Evolutionary conservation across 2,329 filamentous ascomycete genomes (phyloP), one percentile per base, ranked within the genome.

Genomic region (Aulographum hederae): DNA sequence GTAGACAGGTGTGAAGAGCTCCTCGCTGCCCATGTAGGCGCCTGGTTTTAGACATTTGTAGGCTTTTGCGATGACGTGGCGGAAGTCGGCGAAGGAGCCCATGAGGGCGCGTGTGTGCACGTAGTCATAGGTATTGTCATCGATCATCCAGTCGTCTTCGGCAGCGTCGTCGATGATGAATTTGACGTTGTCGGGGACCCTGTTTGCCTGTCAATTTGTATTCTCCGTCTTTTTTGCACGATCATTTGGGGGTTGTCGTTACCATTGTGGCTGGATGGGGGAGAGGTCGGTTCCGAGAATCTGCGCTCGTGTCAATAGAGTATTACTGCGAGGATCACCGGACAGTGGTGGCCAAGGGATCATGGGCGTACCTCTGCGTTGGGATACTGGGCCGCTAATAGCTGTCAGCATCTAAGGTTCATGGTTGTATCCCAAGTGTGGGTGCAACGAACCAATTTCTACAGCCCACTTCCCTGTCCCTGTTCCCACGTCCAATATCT

Each of bases 121-220:
- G 36, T 65, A 65, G 47, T 75, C 69, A 41, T 73, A 61, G 39
- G 59, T 43, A 34, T 58, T 41, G 0, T 53, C 42, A 4, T 59
- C 53, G 52, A 68, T 45, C 52, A 66, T 53, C 69, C 69, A 73
- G 34, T 76, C 64, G 6, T 39, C 56, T 2, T 61, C 56, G 43
- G 72, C 68, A 31, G 64, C 61, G 45, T 84, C 77, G 44, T 82
- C 76, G 28, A 85, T 65, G 37, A 71, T 70, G 40, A 85, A 85
- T 38, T 71, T 67, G 11, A 82, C 73, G 38, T 85, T 85, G 13
- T 67, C 65, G 0, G 78, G 77, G 1, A 81, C 73, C 30, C 66
- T 58, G 4, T 13, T n/a, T n/a, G n/a, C n/a, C n/a, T 16, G 16
- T n/a, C n/a, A n/a, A n/a, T n/a, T n/a, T n/a, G n/a, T n/a, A n/a